Conservation (phyloP, 306 rosid species). For the Sicyos edulis region DNA sequence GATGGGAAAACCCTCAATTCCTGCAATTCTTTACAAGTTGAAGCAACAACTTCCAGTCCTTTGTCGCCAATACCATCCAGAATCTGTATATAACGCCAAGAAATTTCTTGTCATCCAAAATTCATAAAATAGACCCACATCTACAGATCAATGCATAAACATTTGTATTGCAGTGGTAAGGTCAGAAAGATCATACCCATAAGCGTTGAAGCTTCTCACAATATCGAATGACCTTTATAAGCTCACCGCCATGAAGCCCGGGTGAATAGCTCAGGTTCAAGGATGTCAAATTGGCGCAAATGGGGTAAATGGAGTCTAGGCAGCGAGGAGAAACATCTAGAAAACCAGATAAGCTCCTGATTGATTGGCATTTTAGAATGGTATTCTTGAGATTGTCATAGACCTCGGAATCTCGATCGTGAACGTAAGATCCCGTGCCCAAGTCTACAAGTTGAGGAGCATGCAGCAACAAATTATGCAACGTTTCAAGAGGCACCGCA, state of each 20-base stretch:
- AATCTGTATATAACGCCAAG: conserved; percentile 35
- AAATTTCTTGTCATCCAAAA: not conserved
- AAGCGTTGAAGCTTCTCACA: conserved; percentile 70
- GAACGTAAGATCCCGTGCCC: conserved; percentile 63
- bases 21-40: conserved; percentile 66
- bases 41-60: conserved; percentile 71
- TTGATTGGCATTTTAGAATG: conserved; percentile 51
- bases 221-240: conserved; percentile 42
- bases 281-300: conserved; percentile 56
- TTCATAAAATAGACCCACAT: not conserved
- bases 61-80: conserved; percentile 82
- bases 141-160: not conserved
- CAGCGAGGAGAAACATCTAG: conserved; percentile 62
- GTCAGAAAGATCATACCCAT: conserved; percentile 50
- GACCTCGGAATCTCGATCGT: conserved; percentile 48
- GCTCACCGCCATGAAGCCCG: conserved; percentile 54
- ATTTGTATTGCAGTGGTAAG: not conserved
- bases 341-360: conserved; percentile 78
- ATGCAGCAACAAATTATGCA: conserved; percentile 47
- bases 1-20: conserved; percentile 92
- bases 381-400: conserved; percentile 40
- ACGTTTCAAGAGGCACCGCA: conserved; percentile 51
- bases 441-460: conserved; percentile 75
- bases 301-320: conserved; percentile 57
- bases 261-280: conserved; percentile 88